Base-by-base conservation (phyloP, 176 grass and related monocot genomes). In the Eremochloa ophiuroides region DNA sequence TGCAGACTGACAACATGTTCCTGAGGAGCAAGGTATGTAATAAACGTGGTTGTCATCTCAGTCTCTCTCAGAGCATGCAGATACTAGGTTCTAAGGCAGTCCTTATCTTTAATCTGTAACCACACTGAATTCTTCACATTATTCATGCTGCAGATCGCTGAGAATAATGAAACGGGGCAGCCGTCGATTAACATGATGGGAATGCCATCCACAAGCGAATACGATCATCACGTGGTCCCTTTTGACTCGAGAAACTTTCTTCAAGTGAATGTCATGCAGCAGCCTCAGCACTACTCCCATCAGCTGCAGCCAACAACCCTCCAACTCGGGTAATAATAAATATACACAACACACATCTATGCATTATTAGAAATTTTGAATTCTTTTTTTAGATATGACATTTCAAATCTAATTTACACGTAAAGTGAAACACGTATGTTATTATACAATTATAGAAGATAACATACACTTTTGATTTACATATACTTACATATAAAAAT, bases 161-260 rank as follows among this genome's bases (percentile, higher is more conserved):
- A 93, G 56, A 96, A 93, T 50, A 96, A 96, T 43, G 97, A 99
- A 81, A 87, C 81, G 53, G 73, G 26, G 22, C 90, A 98, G 60
- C 96, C 91, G 73, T 80, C 82, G 18, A 61, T 93, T 82, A 86
- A 87, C 77, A 94, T 89, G 75, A 79, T 98, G 71, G 77, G 51
- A 10, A 56, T 51, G 0, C 71, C 68, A 14, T 82, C 88, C 7
- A 85, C 85, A 70, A 89, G 62, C 17, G 93, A 93, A 50, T 93
- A 93, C 27, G 93, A 99, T 25, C 84, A 99, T 25, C 84, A 84
- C 8, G 79, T 95, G 79, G 76, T 75, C 28, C 74, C 87, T 1
- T 99, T 86, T n/a, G 96, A 95, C 91, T 88, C 93, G 8, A 91
- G 87, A 62, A 93, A 94, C 87, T 94, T 99, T 30, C 77, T 93